phyloP scores from a whole-genome alignment of 176 grass and related monocot genomes.

The bread wheat (Triticum aestivum) region DNA sequence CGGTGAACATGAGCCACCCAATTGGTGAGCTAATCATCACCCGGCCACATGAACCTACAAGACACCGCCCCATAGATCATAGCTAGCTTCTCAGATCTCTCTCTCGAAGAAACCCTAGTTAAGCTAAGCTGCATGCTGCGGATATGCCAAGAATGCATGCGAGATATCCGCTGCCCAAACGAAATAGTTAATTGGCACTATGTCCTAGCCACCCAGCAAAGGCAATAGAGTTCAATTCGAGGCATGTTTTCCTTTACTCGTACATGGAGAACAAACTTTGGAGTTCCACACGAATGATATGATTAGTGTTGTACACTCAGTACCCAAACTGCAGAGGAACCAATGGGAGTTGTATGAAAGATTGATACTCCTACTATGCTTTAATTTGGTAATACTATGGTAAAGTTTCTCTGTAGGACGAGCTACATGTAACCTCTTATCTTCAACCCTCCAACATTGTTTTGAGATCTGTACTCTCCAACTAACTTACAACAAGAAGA shows the following conservation, averaged over 20 bases:
- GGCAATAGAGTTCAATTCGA: background rate
- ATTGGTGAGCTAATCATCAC: constrained; percentile 26
- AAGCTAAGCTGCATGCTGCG: background rate
- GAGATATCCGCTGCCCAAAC: background rate
- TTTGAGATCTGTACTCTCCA: too few relatives aligned
- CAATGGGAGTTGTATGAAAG: background rate
- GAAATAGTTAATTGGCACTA: background rate
- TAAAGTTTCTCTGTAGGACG: too few relatives aligned
- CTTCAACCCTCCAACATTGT: too few relatives aligned
- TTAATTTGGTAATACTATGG: background rate
- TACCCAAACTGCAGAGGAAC: background rate
- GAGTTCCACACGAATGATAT: constrained; percentile 17
- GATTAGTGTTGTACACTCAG: background rate
- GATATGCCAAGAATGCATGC: constrained; percentile 30
- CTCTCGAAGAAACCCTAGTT: background rate
- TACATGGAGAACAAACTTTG: background rate
- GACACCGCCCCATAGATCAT: background rate
- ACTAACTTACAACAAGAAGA: too few relatives aligned
- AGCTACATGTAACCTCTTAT: too few relatives aligned
- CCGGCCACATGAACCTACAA: background rate
- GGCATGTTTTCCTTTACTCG: background rate
- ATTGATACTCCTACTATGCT: background rate
- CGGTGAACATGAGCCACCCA: constrained; percentile 30
- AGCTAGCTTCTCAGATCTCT: background rate
- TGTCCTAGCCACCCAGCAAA: background rate